These are phyloP conservation scores for Discostella stelligeroides DNA, from an alignment of 108 stramenopile species.

Conservation along the genomic window DNA sequence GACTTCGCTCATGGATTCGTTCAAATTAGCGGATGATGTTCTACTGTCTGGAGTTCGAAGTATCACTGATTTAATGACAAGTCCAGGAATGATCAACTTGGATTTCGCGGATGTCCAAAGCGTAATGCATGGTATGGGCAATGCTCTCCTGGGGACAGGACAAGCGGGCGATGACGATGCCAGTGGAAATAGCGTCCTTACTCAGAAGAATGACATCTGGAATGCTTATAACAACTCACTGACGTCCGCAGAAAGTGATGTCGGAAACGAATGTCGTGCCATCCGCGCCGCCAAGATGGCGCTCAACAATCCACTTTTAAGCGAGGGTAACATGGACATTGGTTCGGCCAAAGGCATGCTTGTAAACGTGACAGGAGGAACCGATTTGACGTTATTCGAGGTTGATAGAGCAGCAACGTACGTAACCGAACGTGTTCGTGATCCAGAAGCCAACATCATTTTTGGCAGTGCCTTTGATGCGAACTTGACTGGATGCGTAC, in stretches of 20 bases:
- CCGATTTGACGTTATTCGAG: constrained; percentile 58
- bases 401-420: constrained; percentile 54
- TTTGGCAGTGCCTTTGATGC: constrained; percentile 76
- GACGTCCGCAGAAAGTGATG: too few relatives aligned
- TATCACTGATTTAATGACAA: constrained; percentile 84
- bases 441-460: constrained; percentile 81
- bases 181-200: neutral
- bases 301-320: constrained; percentile 72
- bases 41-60: constrained; percentile 82
- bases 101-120: constrained; percentile 84
- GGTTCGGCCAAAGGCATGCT: constrained; percentile 75
- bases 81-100: constrained; percentile 80
- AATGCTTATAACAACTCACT: constrained; percentile 20
- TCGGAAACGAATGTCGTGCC: constrained; percentile 66
- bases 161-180: neutral
- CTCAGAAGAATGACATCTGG: neutral
- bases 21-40: constrained; percentile 83
- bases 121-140: constrained; percentile 74
- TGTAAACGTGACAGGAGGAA: constrained; percentile 72
- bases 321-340: constrained; percentile 69
- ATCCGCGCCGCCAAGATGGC: constrained; percentile 77
- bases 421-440: constrained; percentile 47
- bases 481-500: constrained; percentile 63
- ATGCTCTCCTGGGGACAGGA: constrained; percentile 84
- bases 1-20: constrained; percentile 78